Base-by-base conservation (phyloP, 495 filamentous ascomycete species). In the Tuber calosporum region DNA sequence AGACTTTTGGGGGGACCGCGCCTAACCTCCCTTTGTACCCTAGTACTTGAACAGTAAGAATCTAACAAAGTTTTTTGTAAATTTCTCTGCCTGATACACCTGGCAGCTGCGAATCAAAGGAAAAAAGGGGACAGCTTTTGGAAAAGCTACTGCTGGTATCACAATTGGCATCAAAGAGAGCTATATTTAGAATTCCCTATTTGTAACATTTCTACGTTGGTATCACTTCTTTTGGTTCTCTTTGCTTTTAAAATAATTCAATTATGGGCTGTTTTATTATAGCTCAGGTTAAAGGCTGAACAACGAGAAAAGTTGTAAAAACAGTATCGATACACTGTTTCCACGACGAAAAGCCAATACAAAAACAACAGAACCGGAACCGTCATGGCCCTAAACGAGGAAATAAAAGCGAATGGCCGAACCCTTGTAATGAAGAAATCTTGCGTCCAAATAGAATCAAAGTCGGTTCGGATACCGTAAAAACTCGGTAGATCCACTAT, bases 111-210 rank as follows among this genome's bases (percentile, higher is more conserved):
- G 42, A 43, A 43, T 43, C 42, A 43, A 43, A 43, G 42, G 42
- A 43, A 43, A 43, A 43, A 43, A 43, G 42, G 42, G 42, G 20
- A 43, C 13, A 13, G n/a, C 42, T 43, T 3, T 43, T 43, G 42
- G 20, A 17, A 43, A 20, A 43, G 42, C 15, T 43, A 43, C 42
- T 45, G 42, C 42, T 45, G 42, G 20, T 45, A 45, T 45, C 42
- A 45, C 42, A 45, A 45, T 22, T 17, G 17, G 42, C 19, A 45
- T 45, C 42, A 45, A 72, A 40, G 77, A 79, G 62, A 42, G 79
- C 48, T 73, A 79, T 43, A 68, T 79, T 62, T 79, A 38, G 77
- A 39, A 62, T 34, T 30, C 11, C 13, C n/a, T 30, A 15, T 62
- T 62, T 62, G 26, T 34, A 62, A 9, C 13, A 62, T 62, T 62